A percentile compares a stretch with the other conserved stretches of the same genome.
Conservation (phyloP, 441 rosid species). For the Gossypium trilobum region DNA sequence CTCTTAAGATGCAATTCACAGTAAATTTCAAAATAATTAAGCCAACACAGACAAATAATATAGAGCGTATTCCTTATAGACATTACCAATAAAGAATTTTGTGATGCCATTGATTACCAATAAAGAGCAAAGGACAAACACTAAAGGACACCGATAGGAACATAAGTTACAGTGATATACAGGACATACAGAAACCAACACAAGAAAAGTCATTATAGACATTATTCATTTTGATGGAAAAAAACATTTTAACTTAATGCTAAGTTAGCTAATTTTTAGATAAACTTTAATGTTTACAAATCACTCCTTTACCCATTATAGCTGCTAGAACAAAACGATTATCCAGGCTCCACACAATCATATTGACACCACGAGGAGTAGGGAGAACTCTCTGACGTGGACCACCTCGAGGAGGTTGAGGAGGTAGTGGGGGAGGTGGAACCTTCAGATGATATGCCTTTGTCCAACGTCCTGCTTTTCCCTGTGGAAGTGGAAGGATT, state of each 20-base stretch:
- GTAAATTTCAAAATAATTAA: neutral
- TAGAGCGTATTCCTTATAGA: neutral
- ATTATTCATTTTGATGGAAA: neutral
- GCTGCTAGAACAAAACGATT: slow-evolving; percentile 85
- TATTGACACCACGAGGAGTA: slow-evolving; percentile 80
- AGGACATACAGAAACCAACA: neutral
- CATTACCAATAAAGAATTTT: neutral
- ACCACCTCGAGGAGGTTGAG: slow-evolving; percentile 83
- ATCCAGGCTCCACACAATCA: slow-evolving; percentile 85
- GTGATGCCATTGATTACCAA: neutral
- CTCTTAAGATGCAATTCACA: neutral
- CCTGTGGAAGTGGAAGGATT: slow-evolving; percentile 28
- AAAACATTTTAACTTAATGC: neutral
- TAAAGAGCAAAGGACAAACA: neutral
- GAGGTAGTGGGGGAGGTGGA: slow-evolving; percentile 80
- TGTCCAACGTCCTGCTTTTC: slow-evolving; percentile 67
- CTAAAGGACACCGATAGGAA: neutral
- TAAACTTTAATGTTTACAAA: neutral
- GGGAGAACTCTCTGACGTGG: slow-evolving; percentile 84
- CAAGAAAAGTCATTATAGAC: neutral
- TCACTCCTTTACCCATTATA: slow-evolving; percentile 55
- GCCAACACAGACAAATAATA: neutral
- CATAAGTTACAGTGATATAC: neutral
- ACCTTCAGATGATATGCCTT: slow-evolving; percentile 75
- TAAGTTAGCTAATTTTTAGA: neutral